Base-by-base conservation (phyloP, 441 rosid species). In the Erodium trifolium region DNA sequence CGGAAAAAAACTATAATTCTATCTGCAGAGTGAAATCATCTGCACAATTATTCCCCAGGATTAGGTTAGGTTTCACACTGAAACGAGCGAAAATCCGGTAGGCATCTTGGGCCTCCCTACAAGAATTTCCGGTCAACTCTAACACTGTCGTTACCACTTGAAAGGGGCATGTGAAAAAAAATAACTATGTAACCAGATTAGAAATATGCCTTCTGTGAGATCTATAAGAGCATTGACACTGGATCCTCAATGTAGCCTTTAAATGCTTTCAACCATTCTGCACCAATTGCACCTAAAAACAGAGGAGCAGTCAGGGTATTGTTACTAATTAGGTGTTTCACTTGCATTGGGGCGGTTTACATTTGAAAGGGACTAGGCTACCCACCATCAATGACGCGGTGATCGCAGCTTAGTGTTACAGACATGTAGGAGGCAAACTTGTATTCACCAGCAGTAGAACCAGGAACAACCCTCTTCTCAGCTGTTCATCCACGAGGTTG, bases 261-360 rank as follows among this genome's bases (percentile, higher is more conserved):
- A 82, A 94, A 91, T 70, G 96, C 91, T 82, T 91, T 94, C 72
- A 91, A 78, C 99, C 96, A 94, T 78, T 90, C 96, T 1, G 99
- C 99, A 66, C 99, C 97, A 34, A 88, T 77, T 34, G 96, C 96
- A 72, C 97, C 96, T 93, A 76, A 29, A 71, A 14, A 78, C 17
- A 63, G 9, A 18, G 59, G 10, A 68, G 69, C 67, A 70, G 72
- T 8, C 34, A 43, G 62, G 41, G 70, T 71, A 66, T 14, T 10
- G 51, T 53, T 53, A 63, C 43, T 6, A 14, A 5, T 19, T n/a
- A 47, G 11, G 55, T n/a, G 27, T 0, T 23, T 23, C 27, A 68
- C 70, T 34, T 69, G 11, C 39, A 70, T 1, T 34, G 9, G 53
- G 12, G 59, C 13, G 5, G 34, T 72, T 63, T 10, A n/a, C 5